These are phyloP conservation scores for Phyllosticta citrichinensis DNA, from an alignment of 2,329 filamentous ascomycete species.

Conservation along the genomic window DNA sequence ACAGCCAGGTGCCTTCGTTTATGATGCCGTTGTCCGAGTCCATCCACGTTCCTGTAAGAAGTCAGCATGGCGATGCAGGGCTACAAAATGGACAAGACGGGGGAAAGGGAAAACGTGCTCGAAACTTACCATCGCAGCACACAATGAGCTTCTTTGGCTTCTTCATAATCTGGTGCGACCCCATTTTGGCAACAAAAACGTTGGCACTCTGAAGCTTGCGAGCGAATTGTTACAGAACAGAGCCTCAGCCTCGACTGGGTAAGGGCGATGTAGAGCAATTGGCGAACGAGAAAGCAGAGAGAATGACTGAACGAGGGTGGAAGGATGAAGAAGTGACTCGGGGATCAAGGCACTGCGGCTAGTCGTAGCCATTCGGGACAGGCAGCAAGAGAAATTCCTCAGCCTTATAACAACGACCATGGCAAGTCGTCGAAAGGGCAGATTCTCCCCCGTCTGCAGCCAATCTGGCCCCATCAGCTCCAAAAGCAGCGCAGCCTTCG, in stretches of 20 bases:
- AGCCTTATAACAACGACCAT: not conserved
- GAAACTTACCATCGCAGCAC: slow-evolving; percentile 9
- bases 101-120: not conserved
- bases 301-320: not conserved
- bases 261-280: no score
- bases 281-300: not conserved
- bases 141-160: slow-evolving; percentile 9
- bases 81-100: not conserved
- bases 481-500: not conserved
- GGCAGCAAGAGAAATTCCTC: not conserved
- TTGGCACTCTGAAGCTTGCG: not conserved
- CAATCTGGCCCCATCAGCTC: not conserved
- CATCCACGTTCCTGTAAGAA: slow-evolving; percentile 3
- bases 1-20: not conserved
- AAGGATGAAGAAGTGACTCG: not conserved
- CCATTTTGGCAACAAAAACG: not conserved
- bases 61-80: not conserved
- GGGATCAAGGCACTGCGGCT: not conserved
- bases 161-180: not conserved
- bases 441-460: not conserved
- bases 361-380: not conserved
- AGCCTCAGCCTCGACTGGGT: no score
- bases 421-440: not conserved
- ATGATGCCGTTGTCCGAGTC: slow-evolving; percentile 12
- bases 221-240: not conserved